A percentile compares a stretch with the other conserved stretches of the same genome.
Evolutionary conservation across 345 rosid genomes (phyloP).

Genomic region (Abelmoschus esculentus): DNA sequence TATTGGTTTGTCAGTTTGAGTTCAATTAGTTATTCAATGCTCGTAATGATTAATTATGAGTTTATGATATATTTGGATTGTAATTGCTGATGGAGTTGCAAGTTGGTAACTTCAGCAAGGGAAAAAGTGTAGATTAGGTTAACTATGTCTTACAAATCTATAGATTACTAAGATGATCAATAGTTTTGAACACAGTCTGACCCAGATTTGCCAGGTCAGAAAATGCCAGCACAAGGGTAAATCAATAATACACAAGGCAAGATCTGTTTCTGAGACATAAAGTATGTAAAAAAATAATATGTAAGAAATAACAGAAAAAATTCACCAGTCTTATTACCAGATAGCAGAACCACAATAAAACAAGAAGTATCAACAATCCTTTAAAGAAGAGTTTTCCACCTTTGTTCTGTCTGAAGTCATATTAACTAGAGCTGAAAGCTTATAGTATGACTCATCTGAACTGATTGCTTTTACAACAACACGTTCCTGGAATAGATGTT

Average conservation of each 20-base stretch:
- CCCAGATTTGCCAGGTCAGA: not conserved
- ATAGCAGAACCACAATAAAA: not conserved
- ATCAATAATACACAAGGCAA: not conserved
- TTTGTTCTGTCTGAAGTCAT: constrained; percentile 94
- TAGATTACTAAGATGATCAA: not conserved
- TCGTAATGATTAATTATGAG: no score
- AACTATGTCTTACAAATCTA: not conserved
- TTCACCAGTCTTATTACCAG: not conserved
- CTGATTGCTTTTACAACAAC: constrained; percentile 74
- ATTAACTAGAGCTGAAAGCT: constrained; percentile 73
- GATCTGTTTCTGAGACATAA: not conserved
- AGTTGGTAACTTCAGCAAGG: no score
- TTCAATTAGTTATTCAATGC: no score
- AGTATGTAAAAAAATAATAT: not conserved
- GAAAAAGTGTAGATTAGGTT: no score
- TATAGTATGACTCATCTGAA: constrained; percentile 79
- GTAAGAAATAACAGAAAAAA: not conserved
- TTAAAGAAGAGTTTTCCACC: constrained; percentile 31
- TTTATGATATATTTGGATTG: no score
- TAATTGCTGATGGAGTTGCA: no score
- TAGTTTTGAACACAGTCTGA: not conserved
- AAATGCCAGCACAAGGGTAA: not conserved
- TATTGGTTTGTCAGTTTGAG: no score
- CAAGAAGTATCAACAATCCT: not conserved
- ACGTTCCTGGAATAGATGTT: constrained; percentile 62